Conservation (phyloP, 768 basidiomycete species). For the Boletus pseudopeckii region DNA sequence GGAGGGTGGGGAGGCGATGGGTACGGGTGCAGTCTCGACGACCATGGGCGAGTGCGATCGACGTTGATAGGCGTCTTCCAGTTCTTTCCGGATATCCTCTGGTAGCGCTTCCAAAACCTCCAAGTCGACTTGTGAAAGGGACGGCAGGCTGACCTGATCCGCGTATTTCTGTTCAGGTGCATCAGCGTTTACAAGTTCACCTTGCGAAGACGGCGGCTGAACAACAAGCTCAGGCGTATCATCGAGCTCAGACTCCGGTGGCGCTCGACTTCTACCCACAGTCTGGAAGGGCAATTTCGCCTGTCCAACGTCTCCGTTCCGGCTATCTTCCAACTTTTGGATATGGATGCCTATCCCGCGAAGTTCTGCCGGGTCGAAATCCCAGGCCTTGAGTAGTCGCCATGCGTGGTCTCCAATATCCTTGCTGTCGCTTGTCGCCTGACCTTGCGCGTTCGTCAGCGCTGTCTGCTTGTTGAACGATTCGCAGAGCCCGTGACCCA, state of each 20-base stretch:
- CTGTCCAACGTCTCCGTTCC: slow-evolving; percentile 48
- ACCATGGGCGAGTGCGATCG: slow-evolving; percentile 51
- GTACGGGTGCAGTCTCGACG: slow-evolving; percentile 5
- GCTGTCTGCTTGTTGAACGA: slow-evolving; percentile 72
- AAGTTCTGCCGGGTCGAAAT: slow-evolving; percentile 82
- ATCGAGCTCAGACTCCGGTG: slow-evolving; percentile 1
- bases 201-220: slow-evolving; percentile 35
- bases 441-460: slow-evolving; percentile 56
- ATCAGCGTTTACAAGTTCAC: slow-evolving; percentile 14
- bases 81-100: slow-evolving; percentile 61
- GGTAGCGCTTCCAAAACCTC: slow-evolving; percentile 70
- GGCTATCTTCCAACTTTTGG: slow-evolving; percentile 71
- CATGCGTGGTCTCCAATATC: slow-evolving; percentile 76
- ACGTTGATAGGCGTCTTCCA: slow-evolving; percentile 63
- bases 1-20: slow-evolving; percentile 3
- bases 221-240: slow-evolving; percentile 23
- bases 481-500: slow-evolving; percentile 88
- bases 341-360: slow-evolving; percentile 91
- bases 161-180: slow-evolving; percentile 9
- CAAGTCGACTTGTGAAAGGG: slow-evolving; percentile 73
- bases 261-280: slow-evolving; percentile 1
- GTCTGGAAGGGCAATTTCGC: slow-evolving; percentile 56
- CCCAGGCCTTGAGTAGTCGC: slow-evolving; percentile 66
- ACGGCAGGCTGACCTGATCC: slow-evolving; percentile 48
- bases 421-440: slow-evolving; percentile 68